Evolutionary conservation across 768 basidiomycete species (phyloP), one percentile per base, ranked within the genome.

Genomic region (Mycena filopes): DNA sequence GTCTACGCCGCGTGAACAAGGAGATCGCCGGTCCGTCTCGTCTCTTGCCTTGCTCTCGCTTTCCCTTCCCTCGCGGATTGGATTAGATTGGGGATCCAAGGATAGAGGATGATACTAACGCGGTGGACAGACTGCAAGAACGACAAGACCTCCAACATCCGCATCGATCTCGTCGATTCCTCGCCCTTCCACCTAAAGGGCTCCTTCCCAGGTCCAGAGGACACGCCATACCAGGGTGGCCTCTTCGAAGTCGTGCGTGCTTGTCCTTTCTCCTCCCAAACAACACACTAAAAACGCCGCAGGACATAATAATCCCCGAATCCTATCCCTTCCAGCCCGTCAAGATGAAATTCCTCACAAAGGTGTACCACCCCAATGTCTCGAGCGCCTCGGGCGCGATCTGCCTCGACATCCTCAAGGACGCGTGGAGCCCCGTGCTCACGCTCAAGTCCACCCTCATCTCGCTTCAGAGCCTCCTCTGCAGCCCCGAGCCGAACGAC

Each of bases 291-390:
- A 94, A 6, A 20, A 29, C 41, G n/a, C 8, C 21, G 20, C 57
- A 66, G 65, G 96, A 98, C 74, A 98, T 98, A 69, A 84, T 91
- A 21, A 94, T 98, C 71, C 96, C 96, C 10, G 94, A 95, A 46
- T 88, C 93, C 51, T 95, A 95, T 74, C 94, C 93, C 20, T 94
- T 95, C 77, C 92, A 95, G 74, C 95, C 97, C 0, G 91, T 96
- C 57, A 98, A 98, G 85, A 98, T 98, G 95, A 96, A 96, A 76
- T 98, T 99, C 79, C 89, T 97, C 66, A 99, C 96, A 40, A 95
- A 95, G 77, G 92, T 97, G 29, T 98, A 95, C 75, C 95, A 99
- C 76, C 96, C 96, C 4, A 99, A 99, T 73, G 85, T 99, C 42
- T 97, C 95, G 21, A 96, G 94, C 25, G 93, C 91, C 36, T 95